phyloP scores from a whole-genome alignment of 2,329 filamentous ascomycete genomes.

The Paraconiothyrium brasiliense region DNA sequence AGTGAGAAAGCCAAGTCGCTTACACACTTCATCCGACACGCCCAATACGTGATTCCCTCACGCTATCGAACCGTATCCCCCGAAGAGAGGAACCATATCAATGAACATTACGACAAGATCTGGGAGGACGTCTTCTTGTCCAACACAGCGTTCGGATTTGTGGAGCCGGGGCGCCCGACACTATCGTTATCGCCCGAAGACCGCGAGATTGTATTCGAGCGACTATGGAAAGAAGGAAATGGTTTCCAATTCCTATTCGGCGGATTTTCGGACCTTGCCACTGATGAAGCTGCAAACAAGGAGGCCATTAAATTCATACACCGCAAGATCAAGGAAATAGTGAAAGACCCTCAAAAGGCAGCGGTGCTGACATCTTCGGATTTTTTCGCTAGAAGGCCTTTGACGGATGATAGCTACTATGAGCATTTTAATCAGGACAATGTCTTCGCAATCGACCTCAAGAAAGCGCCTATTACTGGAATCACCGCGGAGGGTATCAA shows the following conservation, averaged over 20 bases:
- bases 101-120: constrained; percentile 48
- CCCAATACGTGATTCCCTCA: constrained; percentile 65
- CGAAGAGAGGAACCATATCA: constrained; percentile 41
- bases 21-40: constrained; percentile 17
- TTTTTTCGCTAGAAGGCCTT: constrained; percentile 44
- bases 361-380: neutral
- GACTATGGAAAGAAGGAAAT: constrained; percentile 26
- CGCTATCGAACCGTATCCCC: constrained; percentile 36
- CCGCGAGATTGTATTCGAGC: constrained; percentile 20
- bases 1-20: constrained; percentile 5
- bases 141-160: constrained; percentile 46
- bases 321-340: constrained; percentile 9
- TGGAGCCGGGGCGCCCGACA: constrained; percentile 26
- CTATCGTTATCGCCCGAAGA: constrained; percentile 16
- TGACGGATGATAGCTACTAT: constrained; percentile 54
- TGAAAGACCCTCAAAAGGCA: constrained; percentile 9
- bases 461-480: constrained; percentile 45
- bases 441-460: constrained; percentile 51
- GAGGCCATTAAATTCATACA: constrained; percentile 51
- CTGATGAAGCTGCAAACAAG: constrained; percentile 46
- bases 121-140: constrained; percentile 38
- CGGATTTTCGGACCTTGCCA: constrained; percentile 33
- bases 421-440: constrained; percentile 51
- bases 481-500: constrained; percentile 49
- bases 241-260: constrained; percentile 45